phyloP scores from a whole-genome alignment of 495 filamentous ascomycete genomes.

The Sporormia fimetaria region DNA sequence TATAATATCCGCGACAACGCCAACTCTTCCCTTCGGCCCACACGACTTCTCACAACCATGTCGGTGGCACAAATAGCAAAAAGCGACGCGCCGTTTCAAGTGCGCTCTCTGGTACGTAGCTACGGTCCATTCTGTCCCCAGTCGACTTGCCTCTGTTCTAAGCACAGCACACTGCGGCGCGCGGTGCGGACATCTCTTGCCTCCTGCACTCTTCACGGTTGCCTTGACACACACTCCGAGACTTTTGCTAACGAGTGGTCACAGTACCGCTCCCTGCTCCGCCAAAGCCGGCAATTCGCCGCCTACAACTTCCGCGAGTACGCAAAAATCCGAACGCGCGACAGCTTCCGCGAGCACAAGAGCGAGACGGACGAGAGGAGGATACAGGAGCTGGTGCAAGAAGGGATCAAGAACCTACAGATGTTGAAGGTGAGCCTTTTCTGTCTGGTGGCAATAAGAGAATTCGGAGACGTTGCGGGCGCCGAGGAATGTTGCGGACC shows the following conservation, averaged over 20 bases:
- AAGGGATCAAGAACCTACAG: constrained; percentile 76
- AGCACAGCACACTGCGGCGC: neutral
- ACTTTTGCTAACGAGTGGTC: neutral
- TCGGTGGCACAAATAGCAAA: constrained; percentile 19
- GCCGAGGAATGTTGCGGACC: neutral
- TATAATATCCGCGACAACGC: constrained; percentile 2
- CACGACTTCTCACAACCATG: constrained; percentile 9
- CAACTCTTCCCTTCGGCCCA: neutral
- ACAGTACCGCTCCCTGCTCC: constrained; percentile 85
- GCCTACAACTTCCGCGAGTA: constrained; percentile 97
- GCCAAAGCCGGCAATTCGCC: constrained; percentile 76
- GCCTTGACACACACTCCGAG: neutral
- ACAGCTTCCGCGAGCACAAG: constrained; percentile 74
- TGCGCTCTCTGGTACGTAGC: constrained; percentile 27
- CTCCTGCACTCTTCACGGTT: neutral
- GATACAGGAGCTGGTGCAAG: constrained; percentile 81
- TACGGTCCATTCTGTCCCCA: no score
- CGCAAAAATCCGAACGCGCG: constrained; percentile 74
- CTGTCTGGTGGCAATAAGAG: neutral
- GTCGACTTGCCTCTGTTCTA: neutral
- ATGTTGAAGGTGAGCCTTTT: constrained; percentile 74
- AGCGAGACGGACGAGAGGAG: constrained; percentile 56
- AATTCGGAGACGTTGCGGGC: neutral
- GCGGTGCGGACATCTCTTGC: neutral
- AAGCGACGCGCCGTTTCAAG: constrained; percentile 27